These are phyloP conservation scores for Harrya chromipes DNA, from an alignment of 768 basidiomycete genomes.

Conservation along the genomic window DNA sequence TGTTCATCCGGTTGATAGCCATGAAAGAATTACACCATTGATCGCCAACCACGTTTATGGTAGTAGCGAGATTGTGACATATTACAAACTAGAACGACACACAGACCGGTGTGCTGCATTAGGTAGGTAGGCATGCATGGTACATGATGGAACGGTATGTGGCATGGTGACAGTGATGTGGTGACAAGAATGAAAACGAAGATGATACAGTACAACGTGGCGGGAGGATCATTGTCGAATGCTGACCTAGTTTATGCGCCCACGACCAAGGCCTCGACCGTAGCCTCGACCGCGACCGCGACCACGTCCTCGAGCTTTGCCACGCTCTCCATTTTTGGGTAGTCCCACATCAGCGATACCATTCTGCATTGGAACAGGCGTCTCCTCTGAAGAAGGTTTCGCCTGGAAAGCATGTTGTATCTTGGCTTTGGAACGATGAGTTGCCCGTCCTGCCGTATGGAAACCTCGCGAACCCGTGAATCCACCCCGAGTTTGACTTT, in stretches of 20 bases:
- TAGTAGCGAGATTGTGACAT: constrained; percentile 13
- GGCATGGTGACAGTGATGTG: constrained; percentile 19
- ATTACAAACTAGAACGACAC: constrained; percentile 14
- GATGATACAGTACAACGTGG: constrained; percentile 18
- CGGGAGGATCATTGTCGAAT: constrained; percentile 3
- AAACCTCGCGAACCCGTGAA: constrained; percentile 2
- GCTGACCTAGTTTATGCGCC: constrained; percentile 28
- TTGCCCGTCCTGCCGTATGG: constrained; percentile 10
- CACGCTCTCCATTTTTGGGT: constrained; percentile 31
- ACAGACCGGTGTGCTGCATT: constrained; percentile 14
- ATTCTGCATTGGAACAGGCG: constrained; percentile 10
- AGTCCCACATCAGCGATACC: constrained; percentile 6
- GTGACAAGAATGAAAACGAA: constrained; percentile 20
- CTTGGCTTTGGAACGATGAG: constrained; percentile 5
- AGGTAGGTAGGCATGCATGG: constrained; percentile 21
- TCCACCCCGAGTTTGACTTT: constrained; percentile 12
- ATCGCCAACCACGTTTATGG: constrained; percentile 12
- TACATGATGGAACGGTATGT: constrained; percentile 20
- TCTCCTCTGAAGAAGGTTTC: constrained; percentile 2
- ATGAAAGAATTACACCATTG: constrained; percentile 9
- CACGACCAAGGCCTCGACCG: constrained; percentile 38
- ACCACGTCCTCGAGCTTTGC: constrained; percentile 38
- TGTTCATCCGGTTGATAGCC: not conserved
- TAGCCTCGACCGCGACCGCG: constrained; percentile 39
- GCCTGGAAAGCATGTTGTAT: not conserved